Evolutionary conservation across 495 filamentous ascomycete species (phyloP).

Genomic region (Hypoxylon lenormandii): DNA sequence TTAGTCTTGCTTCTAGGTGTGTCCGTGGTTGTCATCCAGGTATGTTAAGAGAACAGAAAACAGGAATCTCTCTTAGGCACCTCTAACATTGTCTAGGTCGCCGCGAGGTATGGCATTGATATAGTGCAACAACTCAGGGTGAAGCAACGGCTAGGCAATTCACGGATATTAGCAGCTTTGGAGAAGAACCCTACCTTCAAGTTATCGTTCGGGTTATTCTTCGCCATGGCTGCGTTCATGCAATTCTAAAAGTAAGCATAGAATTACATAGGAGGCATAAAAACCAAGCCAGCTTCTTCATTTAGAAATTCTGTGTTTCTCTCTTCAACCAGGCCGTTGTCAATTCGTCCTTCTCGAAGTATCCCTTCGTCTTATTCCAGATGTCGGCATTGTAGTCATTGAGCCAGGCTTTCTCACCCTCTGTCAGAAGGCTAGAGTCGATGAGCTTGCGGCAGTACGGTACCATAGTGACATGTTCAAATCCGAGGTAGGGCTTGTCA

Average conservation of each 20-base stretch:
- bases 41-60: conserved; percentile 52
- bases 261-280: conserved; percentile 9
- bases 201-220: conserved; percentile 78
- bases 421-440: conserved; percentile 76
- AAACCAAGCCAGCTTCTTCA: neutral
- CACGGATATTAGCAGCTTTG: conserved; percentile 68
- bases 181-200: conserved; percentile 80
- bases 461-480: conserved; percentile 97
- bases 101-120: conserved; percentile 79
- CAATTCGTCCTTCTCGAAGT: conserved; percentile 76
- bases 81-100: conserved; percentile 62
- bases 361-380: conserved; percentile 81
- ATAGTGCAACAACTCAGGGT: conserved; percentile 59
- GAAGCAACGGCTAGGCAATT: conserved; percentile 60
- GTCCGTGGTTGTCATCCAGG: conserved; percentile 76
- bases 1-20: conserved; percentile 79
- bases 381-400: conserved; percentile 88
- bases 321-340: conserved; percentile 84
- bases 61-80: neutral
- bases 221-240: conserved; percentile 81
- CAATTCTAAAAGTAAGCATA: conserved; percentile 60
- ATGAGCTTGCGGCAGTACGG: conserved; percentile 93
- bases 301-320: conserved; percentile 75
- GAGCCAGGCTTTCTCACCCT: conserved; percentile 84
- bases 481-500: conserved; percentile 91